Percentiles rank a stretch among this genome's conserved stretches.
Conservation (phyloP, 2,329 filamentous ascomycete genomes). For the Sporothrix schenckii region DNA sequence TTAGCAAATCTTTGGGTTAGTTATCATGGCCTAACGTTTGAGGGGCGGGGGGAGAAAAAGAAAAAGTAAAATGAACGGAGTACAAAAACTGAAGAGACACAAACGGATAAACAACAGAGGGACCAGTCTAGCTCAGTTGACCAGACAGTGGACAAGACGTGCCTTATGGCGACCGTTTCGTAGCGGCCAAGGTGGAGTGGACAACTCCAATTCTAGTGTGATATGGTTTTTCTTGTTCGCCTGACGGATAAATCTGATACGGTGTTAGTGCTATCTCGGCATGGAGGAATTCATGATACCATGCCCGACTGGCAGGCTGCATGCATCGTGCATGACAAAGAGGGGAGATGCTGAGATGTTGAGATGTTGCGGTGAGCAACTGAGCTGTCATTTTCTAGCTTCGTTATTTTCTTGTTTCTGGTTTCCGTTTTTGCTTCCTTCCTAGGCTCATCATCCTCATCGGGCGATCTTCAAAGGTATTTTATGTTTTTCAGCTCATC, state of each 20-base stretch:
- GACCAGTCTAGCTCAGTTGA: not conserved
- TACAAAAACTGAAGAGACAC: not conserved
- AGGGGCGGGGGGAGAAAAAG: not conserved
- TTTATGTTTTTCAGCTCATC: not conserved
- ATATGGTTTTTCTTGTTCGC: not conserved
- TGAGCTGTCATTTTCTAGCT: not conserved
- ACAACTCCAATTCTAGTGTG: not conserved
- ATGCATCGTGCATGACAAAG: not conserved
- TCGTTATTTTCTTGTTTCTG: not conserved
- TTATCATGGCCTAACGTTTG: not conserved
- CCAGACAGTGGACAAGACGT: not conserved
- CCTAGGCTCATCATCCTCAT: not conserved
- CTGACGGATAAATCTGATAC: conserved; percentile 17
- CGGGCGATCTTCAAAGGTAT: not conserved
- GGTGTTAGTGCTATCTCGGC: not conserved
- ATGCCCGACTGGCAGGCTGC: conserved; percentile 16
- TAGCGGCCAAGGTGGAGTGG: conserved; percentile 7
- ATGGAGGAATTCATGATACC: conserved; percentile 20
- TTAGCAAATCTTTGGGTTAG: not conserved
- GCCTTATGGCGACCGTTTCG: not conserved
- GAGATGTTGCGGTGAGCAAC: conserved; percentile 7
- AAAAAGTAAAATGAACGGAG: not conserved
- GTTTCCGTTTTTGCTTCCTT: not conserved
- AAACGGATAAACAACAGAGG: not conserved
- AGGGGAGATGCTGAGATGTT: not conserved